Conservation (phyloP, 768 basidiomycete genomes). For the Mycena sanguinolenta region DNA sequence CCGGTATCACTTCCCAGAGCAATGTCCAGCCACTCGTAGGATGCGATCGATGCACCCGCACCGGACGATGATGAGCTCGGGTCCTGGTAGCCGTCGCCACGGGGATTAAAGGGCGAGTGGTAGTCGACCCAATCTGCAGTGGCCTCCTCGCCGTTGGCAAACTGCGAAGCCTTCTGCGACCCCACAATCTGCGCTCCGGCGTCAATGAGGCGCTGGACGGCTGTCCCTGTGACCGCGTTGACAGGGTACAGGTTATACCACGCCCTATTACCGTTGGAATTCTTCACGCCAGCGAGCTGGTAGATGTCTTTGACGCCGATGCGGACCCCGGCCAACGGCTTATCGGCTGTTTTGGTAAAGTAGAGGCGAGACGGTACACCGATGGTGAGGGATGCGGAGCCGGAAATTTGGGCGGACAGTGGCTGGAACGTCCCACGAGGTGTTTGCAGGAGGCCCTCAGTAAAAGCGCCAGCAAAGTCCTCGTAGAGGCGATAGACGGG, state of each 20-base stretch:
- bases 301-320: conserved; percentile 22
- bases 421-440: conserved; percentile 22
- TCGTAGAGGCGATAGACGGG: conserved; percentile 25
- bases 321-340: conserved; percentile 24
- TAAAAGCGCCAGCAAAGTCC: conserved; percentile 25
- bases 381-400: conserved; percentile 23
- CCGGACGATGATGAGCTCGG: conserved; percentile 19
- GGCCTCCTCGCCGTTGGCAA: conserved; percentile 14
- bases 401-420: conserved; percentile 16
- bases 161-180: conserved; percentile 22
- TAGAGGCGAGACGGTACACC: conserved; percentile 23
- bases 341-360: conserved; percentile 18
- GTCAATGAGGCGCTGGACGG: conserved; percentile 24
- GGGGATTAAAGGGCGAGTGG: conserved; percentile 24
- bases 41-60: conserved; percentile 19
- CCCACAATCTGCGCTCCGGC: conserved; percentile 25
- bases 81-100: conserved; percentile 27
- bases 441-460: conserved; percentile 19
- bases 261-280: conserved; percentile 19
- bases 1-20: conserved; percentile 25
- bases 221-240: conserved; percentile 22
- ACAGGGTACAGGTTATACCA: conserved; percentile 17
- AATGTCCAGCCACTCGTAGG: conserved; percentile 20
- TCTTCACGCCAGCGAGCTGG: conserved; percentile 24
- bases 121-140: conserved; percentile 25